Evolutionary conservation across 495 filamentous ascomycete genomes (phyloP), one percentile per base, ranked within the genome.

Genomic region (Penicillium waksmanii): DNA sequence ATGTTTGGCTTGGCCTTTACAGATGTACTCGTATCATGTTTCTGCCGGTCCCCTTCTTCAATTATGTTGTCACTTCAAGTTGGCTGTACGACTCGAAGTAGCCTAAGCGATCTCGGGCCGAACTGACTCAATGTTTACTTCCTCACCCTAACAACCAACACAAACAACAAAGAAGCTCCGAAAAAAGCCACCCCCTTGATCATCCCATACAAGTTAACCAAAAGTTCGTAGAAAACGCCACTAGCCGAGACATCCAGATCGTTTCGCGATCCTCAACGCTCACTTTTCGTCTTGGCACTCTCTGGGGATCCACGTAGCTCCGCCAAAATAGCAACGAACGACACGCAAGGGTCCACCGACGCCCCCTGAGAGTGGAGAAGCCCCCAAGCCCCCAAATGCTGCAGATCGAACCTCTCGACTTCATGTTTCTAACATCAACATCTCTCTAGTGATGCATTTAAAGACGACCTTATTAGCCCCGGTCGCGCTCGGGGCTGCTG

Each of bases 261-360:
- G 53, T 55, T 46, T 38, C 19, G 31, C 21, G 18, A 44, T 38
- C 13, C 49, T 33, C 49, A 51, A 49, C 58, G 34, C 58, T 55
- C 40, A 46, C 35, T 19, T 48, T 36, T 58, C 61, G 61, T 60
- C 65, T 67, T 67, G 65, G 65, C 65, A 48, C 8, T 18, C 15
- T 9, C 15, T 9, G n/a, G 42, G 11, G 58, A 59, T 66, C 59
- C 34, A 15, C 21, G 62, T 52, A 60, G 65, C 67, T 70, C 67
- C 17, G 12, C 51, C 60, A 61, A 66, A 65, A 62, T 60, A 62
- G 56, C 17, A 59, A 67, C 55, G 46, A 59, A 67, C 55, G 46
- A 48, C 63, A 65, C 54, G 65, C 62, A 67, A 70, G 65, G 65
- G 57, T 60, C 63, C 60, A 60, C 60, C 35, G 44, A 44, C 38